Evolutionary conservation across 306 rosid genomes (phyloP).

Genomic region (Lathyrus tuberosus): DNA sequence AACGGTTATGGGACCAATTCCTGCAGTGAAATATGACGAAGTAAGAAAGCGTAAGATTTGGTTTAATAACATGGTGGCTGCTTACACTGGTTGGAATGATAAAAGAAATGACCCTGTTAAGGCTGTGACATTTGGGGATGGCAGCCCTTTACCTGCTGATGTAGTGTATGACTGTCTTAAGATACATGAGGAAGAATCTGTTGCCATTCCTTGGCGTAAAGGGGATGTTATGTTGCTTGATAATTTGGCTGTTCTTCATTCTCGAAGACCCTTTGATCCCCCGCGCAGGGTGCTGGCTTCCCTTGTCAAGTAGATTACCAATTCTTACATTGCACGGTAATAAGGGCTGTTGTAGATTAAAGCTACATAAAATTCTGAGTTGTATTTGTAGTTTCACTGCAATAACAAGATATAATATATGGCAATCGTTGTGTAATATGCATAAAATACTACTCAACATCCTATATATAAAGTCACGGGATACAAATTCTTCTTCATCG

Average conservation of each 20-base stretch:
- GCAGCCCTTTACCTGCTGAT: slow-evolving; percentile 67
- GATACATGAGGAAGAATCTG: slow-evolving; percentile 66
- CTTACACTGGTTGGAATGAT: slow-evolving; percentile 59
- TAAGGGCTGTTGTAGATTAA: slow-evolving; percentile 9
- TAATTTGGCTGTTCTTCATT: slow-evolving; percentile 87
- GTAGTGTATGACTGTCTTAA: slow-evolving; percentile 62
- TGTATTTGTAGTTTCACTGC: slow-evolving; percentile 6
- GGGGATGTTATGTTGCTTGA: slow-evolving; percentile 78
- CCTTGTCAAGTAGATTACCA: slow-evolving; percentile 41
- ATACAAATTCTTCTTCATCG: too few relatives aligned
- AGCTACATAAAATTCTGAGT: not conserved
- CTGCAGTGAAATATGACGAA: slow-evolving; percentile 66
- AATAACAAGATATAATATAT: slow-evolving; percentile 15
- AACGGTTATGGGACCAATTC: slow-evolving; percentile 82
- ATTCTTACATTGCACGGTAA: not conserved
- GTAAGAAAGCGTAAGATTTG: slow-evolving; percentile 68
- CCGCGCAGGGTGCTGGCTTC: slow-evolving; percentile 59
- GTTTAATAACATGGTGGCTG: slow-evolving; percentile 95
- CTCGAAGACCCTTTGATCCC: slow-evolving; percentile 65
- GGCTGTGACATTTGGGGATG: slow-evolving; percentile 86
- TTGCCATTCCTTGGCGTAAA: slow-evolving; percentile 58
- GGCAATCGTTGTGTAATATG: not conserved
- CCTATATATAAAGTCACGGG: too few relatives aligned
- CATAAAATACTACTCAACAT: not conserved
- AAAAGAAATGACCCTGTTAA: slow-evolving; percentile 60